Conservation (phyloP, 75 land plant species). For the Cryptomeria japonica region DNA sequence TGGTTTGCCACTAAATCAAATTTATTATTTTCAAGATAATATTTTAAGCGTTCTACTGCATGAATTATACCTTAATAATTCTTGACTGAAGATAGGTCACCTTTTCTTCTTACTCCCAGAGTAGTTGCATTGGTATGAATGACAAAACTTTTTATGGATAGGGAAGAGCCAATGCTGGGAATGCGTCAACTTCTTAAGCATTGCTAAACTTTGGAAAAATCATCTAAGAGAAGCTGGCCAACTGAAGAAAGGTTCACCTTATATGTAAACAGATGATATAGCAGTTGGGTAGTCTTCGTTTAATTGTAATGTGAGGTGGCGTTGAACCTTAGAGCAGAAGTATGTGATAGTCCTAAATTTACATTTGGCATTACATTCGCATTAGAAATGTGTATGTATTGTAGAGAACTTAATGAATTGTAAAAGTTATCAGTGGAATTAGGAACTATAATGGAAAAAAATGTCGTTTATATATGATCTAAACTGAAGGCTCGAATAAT, state of each 20-base stretch:
- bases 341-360: background rate
- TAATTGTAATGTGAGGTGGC: background rate
- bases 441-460: background rate
- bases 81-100: background rate
- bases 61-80: background rate
- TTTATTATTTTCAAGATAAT: background rate
- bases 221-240: background rate
- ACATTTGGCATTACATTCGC: background rate
- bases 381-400: background rate
- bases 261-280: background rate
- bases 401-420: background rate
- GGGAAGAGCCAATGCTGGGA: background rate
- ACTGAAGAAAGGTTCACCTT: background rate
- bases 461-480: background rate
- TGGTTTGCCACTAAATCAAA: background rate
- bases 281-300: background rate
- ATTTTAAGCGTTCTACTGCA: background rate
- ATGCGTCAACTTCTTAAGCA: background rate
- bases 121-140: background rate
- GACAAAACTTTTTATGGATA: background rate
- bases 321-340: background rate
- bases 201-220: background rate
- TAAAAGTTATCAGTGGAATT: background rate
- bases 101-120: background rate
- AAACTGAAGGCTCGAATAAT: background rate